These are phyloP conservation scores for Ilyonectria mors-panacis DNA, from an alignment of 2,329 filamentous ascomycete genomes.

Conservation along the genomic window DNA sequence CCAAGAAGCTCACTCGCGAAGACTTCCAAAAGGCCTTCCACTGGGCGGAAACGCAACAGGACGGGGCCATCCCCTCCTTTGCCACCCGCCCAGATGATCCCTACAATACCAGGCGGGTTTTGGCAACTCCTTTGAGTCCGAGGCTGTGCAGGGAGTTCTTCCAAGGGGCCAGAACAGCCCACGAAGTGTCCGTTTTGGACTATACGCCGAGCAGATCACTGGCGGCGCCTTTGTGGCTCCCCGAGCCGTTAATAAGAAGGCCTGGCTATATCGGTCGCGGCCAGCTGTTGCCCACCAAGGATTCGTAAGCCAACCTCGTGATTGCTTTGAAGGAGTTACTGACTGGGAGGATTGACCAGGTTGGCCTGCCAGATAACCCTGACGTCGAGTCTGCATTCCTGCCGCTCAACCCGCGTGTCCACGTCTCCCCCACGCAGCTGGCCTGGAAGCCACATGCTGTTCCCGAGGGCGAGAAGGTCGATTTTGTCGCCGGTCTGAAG, in stretches of 20 bases:
- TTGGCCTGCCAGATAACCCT: background rate
- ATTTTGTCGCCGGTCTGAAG: slow-evolving; percentile 63
- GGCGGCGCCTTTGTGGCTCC: slow-evolving; percentile 51
- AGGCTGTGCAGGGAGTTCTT: slow-evolving; percentile 61
- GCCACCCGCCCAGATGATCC: slow-evolving; percentile 57
- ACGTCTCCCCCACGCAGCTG: slow-evolving; percentile 36
- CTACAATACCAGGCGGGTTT: slow-evolving; percentile 71
- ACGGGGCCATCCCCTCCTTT: slow-evolving; percentile 68
- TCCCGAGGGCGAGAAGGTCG: slow-evolving; percentile 48
- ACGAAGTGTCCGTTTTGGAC: slow-evolving; percentile 53
- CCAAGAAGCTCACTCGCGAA: slow-evolving; percentile 14
- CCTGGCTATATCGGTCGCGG: slow-evolving; percentile 46
- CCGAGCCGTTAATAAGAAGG: slow-evolving; percentile 46
- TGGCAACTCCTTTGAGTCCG: slow-evolving; percentile 59
- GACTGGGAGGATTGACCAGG: slow-evolving; percentile 2
- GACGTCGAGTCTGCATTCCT: slow-evolving; percentile 36
- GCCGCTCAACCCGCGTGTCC: slow-evolving; percentile 35
- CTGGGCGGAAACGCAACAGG: slow-evolving; percentile 72
- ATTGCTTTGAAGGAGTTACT: background rate
- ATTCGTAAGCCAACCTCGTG: slow-evolving; percentile 23
- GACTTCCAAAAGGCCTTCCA: slow-evolving; percentile 67
- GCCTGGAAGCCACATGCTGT: slow-evolving; percentile 36
- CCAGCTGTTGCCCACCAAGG: slow-evolving; percentile 49
- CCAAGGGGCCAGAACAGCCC: slow-evolving; percentile 61
- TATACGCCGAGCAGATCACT: slow-evolving; percentile 60